Base-by-base conservation (phyloP, 2,329 filamentous ascomycete genomes). In the Colletotrichum acutatum region DNA sequence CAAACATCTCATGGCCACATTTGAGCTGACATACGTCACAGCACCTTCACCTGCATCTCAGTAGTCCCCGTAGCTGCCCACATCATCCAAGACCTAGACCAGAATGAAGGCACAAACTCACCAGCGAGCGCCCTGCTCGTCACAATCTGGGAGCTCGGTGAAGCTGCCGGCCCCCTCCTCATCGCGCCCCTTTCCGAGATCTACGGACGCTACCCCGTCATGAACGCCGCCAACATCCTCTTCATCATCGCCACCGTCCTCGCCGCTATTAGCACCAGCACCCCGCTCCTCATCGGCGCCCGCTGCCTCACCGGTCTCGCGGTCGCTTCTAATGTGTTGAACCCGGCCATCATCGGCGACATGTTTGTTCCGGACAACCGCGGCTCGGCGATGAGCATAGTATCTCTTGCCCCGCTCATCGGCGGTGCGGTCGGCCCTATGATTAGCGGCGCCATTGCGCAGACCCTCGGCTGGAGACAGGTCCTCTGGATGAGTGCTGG, bases 141-240 rank as follows among this genome's bases (percentile, higher is more conserved):
- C 9, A 93, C 91, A 0, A 90, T 94, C 72, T 92, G 92, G 86
- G 89, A 95, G 72, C 86, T 94, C 0, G 92, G 92, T 74, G 90
- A 91, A 75, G 88, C 88, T 2, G 87, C 89, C 7, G 90, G 90
- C 0, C 90, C 90, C 1, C 80, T 88, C 1, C 80, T 92, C 37
- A 89, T 91, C 76, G 91, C 90, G 11, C 91, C 92, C 0, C 79
- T 92, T 5, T 90, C 87, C 7, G 92, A 94, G 79, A 81, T 90
- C 12, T 87, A 87, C 75, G 90, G 90, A 46, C 87, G 90, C 0
- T 85, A 86, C 69, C 83, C 84, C 5, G 85, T 91, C 63, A 84
- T 91, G 76, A 88, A 90, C 78, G 79, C 77, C 6, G 86, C 85
- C 77, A 91, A 90, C 76, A 71, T 84, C 6, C 79, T 87, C 56